Base-by-base conservation (phyloP, 108 stramenopile genomes). In the Nannochloropsis granulata region DNA sequence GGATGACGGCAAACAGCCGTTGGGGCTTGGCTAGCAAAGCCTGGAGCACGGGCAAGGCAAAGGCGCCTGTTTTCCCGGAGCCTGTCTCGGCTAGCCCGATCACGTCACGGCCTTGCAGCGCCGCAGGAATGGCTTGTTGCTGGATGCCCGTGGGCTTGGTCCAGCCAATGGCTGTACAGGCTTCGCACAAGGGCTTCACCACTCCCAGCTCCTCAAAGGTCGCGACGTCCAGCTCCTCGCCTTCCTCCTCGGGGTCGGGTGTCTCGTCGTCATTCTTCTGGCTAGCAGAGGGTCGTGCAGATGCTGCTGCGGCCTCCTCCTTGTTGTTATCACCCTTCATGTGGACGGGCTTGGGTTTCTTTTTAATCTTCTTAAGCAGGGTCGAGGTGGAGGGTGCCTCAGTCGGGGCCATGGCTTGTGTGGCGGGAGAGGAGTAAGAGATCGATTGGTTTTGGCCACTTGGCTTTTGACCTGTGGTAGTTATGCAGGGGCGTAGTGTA, bases 111-210 rank as follows among this genome's bases (percentile, higher is more conserved):
- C 92, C 42, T 96, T 95, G 85, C 94, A 99, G 87, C 21, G 97
- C 97, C 13, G 92, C 91, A 14, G 96, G 96, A 45, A 99, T 90
- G 12, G 96, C 92, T 25, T 92, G 86, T 21, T 89, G 91, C 91
- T 99, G 99, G 85, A 99, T 98, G 13, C 90, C 92, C 24, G 97
- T 96, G 21, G 98, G 94, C 43, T 87, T 85, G n/a, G 90, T 91
- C 99, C 99, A 99, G 24, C 94, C 94, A 44, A 98, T 90, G n/a
- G 85, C 89, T 24, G 89, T 84, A 78, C 92, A 93, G 19, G 97
- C 96, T 42, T 94, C 89, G 83, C 93, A 91, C 23, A 99, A 86
- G 13, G 94, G 85, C 23, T 93, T 91, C 45, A 91, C 89, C 26
- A 98, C 92, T 11, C 95, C 94, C 21, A 99, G 91, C 5, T 92